These are phyloP conservation scores for Coix lacrymajobi DNA, from an alignment of 176 grass and related monocot genomes.

Conservation along the genomic window DNA sequence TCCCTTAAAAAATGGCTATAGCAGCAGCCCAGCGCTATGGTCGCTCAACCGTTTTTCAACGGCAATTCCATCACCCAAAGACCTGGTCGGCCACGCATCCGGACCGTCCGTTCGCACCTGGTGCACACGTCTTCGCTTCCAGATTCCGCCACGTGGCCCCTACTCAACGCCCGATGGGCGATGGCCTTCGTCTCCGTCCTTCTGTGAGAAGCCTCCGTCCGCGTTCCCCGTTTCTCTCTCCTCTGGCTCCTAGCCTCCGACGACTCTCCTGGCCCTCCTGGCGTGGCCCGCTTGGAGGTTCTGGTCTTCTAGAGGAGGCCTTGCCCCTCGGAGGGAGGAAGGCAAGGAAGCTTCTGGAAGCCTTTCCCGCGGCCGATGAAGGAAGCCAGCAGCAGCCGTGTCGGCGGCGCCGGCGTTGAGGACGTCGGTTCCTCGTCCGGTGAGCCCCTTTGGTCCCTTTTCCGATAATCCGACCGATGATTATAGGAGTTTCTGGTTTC, in stretches of 20 bases:
- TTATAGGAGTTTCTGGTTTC: background rate
- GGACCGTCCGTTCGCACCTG: background rate
- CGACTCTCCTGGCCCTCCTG: background rate
- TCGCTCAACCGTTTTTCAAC: constrained; percentile 4
- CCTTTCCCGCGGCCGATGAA: constrained; percentile 23
- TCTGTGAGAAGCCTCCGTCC: background rate
- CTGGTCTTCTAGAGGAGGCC: background rate
- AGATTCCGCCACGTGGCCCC: background rate
- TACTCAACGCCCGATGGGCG: background rate
- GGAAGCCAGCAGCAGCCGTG: background rate
- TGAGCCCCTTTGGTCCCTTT: background rate
- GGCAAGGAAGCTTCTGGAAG: background rate
- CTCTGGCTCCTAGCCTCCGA: background rate
- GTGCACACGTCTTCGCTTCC: too few relatives aligned
- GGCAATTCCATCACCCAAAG: background rate
- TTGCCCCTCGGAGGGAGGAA: background rate
- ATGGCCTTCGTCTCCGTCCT: background rate
- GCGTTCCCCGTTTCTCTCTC: background rate
- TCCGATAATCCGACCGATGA: background rate
- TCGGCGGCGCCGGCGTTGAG: background rate
- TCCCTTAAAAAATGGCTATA: too few relatives aligned
- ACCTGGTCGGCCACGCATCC: background rate
- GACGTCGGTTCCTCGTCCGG: constrained; percentile 34
- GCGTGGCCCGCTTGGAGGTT: background rate
- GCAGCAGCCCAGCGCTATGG: too few relatives aligned